These are phyloP conservation scores for Solidago caesia DNA, from an alignment of 129 eudicot species.

Conservation along the genomic window DNA sequence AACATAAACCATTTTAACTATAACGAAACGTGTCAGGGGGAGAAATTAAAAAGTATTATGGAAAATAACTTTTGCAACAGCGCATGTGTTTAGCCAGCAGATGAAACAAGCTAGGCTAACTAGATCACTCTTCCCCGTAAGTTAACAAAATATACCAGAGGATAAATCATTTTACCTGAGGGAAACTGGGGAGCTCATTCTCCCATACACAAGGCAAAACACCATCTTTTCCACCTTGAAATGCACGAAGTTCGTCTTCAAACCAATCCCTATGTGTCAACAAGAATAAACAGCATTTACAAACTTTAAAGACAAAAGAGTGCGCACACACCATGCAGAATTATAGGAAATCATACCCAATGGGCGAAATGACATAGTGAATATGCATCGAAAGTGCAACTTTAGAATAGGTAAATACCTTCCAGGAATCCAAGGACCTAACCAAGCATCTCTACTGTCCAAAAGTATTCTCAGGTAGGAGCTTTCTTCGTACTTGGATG, in stretches of 20 bases:
- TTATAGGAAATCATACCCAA: not conserved
- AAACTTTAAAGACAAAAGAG: not conserved
- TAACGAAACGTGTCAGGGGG: not conserved
- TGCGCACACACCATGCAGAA: slow-evolving; percentile 12
- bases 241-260: slow-evolving; percentile 98
- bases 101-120: not conserved
- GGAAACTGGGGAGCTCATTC: slow-evolving; percentile 79
- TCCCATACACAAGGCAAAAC: slow-evolving; percentile 94
- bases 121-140: not conserved
- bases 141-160: slow-evolving; percentile 16
- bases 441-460: slow-evolving; percentile 94
- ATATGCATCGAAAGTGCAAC: slow-evolving; percentile 13
- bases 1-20: not conserved
- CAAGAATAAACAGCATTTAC: slow-evolving; percentile 14
- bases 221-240: slow-evolving; percentile 97
- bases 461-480: slow-evolving; percentile 90
- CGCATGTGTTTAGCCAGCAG: slow-evolving; percentile 5
- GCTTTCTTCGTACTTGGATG: slow-evolving; percentile 74
- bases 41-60: not conserved
- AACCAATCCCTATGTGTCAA: slow-evolving; percentile 76
- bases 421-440: slow-evolving; percentile 99
- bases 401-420: slow-evolving; percentile 48
- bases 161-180: slow-evolving; percentile 57
- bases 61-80: not conserved
- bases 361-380: slow-evolving; percentile 7